Conservation (phyloP, 2,329 filamentous ascomycete species). For the Pyricularia pennisetigena region DNA sequence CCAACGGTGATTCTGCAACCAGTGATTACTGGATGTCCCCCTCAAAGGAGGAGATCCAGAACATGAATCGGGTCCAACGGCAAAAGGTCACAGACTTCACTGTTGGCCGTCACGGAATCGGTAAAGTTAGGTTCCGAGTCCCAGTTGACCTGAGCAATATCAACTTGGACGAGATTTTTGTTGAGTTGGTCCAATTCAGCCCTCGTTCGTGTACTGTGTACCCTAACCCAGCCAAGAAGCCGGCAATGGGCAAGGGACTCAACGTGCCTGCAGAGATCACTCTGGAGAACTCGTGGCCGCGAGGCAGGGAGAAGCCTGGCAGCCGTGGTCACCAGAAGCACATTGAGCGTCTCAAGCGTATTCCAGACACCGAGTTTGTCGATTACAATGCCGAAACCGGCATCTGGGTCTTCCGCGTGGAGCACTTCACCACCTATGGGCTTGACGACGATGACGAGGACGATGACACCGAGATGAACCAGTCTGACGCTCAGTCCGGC, state of each 20-base stretch:
- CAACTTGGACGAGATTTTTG: conserved; percentile 71
- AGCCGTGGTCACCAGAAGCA: conserved; percentile 64
- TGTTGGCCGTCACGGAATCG: conserved; percentile 75
- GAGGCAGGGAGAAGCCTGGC: conserved; percentile 52
- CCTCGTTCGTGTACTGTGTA: conserved; percentile 85
- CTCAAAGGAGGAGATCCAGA: conserved; percentile 60
- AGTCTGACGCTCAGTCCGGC: not conserved
- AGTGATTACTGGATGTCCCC: conserved; percentile 87
- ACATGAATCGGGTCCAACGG: conserved; percentile 72
- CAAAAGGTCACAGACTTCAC: conserved; percentile 65
- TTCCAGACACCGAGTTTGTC: conserved; percentile 72
- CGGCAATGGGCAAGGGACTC: conserved; percentile 73
- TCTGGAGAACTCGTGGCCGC: conserved; percentile 91
- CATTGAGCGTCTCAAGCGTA: conserved; percentile 67
- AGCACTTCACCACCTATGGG: conserved; percentile 94
- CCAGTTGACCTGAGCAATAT: conserved; percentile 75
- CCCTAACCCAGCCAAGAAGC: conserved; percentile 64
- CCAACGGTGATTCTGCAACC: conserved; percentile 19
- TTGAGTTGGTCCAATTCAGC: conserved; percentile 64
- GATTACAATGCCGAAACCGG: conserved; percentile 71
- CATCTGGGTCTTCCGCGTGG: conserved; percentile 85
- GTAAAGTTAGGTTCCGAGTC: conserved; percentile 70
- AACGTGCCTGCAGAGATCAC: conserved; percentile 84
- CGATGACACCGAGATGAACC: conserved; percentile 37
- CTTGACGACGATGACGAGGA: conserved; percentile 65